phyloP scores from a whole-genome alignment of 2,329 filamentous ascomycete species.

The Emericellopsis atlantica region DNA sequence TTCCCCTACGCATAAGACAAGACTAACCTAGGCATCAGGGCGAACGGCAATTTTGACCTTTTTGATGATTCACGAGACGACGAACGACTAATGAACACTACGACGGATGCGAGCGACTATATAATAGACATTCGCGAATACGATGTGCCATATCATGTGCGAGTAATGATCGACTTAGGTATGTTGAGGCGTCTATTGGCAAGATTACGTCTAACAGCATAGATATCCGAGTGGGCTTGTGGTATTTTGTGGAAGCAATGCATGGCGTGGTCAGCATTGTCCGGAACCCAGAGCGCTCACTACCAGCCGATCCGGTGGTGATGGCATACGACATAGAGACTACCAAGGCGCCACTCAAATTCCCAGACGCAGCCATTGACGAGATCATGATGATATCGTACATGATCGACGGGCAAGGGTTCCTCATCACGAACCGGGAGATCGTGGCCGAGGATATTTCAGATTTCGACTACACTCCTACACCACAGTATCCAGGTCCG shows the following conservation, averaged over 20 bases:
- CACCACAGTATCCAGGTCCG: constrained; percentile 84
- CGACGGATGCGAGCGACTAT: constrained; percentile 87
- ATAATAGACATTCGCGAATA: constrained; percentile 98
- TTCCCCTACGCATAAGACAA: background rate
- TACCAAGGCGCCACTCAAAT: constrained; percentile 88
- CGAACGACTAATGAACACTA: constrained; percentile 64
- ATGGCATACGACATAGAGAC: constrained; percentile 99
- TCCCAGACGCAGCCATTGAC: constrained; percentile 86
- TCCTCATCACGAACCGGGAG: constrained; percentile 93
- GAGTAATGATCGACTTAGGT: constrained; percentile 94
- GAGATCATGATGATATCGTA: constrained; percentile 99
- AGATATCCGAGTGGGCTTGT: constrained; percentile 94
- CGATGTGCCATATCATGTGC: constrained; percentile 97
- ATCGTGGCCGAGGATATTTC: constrained; percentile 95
- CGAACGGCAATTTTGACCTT: constrained; percentile 78
- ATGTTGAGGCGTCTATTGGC: constrained; percentile 5
- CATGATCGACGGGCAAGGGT: constrained; percentile 98
- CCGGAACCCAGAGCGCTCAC: constrained; percentile 76
- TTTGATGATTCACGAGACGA: constrained; percentile 81
- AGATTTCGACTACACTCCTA: constrained; percentile 97
- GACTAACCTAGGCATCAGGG: constrained; percentile 26
- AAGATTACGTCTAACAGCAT: constrained; percentile 8
- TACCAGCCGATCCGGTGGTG: constrained; percentile 90
- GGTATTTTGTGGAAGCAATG: constrained; percentile 92
- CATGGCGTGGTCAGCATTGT: constrained; percentile 76